These are phyloP conservation scores for Alternaria sp. DNA, from an alignment of 2,329 filamentous ascomycete genomes.

Conservation along the genomic window DNA sequence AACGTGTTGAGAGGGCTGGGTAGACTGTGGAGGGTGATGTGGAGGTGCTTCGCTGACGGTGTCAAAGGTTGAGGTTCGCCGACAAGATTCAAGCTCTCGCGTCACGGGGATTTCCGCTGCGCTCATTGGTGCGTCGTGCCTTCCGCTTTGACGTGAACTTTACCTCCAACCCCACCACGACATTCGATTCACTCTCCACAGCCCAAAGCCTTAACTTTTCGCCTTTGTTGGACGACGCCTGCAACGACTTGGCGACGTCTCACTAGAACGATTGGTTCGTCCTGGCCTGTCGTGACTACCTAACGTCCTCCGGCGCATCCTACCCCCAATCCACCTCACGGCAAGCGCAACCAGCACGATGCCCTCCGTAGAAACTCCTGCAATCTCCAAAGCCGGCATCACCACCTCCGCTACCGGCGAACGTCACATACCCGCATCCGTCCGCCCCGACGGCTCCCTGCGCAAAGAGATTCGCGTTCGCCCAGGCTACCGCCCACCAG, in stretches of 20 bases:
- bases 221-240: not conserved
- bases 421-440: slow-evolving; percentile 87
- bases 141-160: slow-evolving; percentile 17
- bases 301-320: slow-evolving; percentile 7
- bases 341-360: slow-evolving; percentile 27
- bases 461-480: slow-evolving; percentile 93
- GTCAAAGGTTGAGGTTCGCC: slow-evolving; percentile 30
- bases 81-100: slow-evolving; percentile 33
- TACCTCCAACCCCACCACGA: slow-evolving; percentile 19
- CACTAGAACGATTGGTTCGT: slow-evolving; percentile 2
- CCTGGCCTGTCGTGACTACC: not conserved
- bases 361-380: slow-evolving; percentile 41
- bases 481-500: slow-evolving; percentile 90
- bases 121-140: slow-evolving; percentile 39
- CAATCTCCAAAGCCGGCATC: slow-evolving; percentile 61
- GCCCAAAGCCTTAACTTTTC: not conserved
- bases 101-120: slow-evolving; percentile 31
- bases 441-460: slow-evolving; percentile 86
- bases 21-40: slow-evolving; percentile 33
- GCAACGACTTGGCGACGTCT: not conserved
- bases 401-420: slow-evolving; percentile 78
- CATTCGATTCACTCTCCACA: not conserved
- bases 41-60: slow-evolving; percentile 36
- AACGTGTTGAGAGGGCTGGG: slow-evolving; percentile 30
- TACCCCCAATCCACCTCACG: not conserved